These are phyloP conservation scores for Phytopythium vexans DNA, from an alignment of 352 stramenopile species.

Conservation along the genomic window DNA sequence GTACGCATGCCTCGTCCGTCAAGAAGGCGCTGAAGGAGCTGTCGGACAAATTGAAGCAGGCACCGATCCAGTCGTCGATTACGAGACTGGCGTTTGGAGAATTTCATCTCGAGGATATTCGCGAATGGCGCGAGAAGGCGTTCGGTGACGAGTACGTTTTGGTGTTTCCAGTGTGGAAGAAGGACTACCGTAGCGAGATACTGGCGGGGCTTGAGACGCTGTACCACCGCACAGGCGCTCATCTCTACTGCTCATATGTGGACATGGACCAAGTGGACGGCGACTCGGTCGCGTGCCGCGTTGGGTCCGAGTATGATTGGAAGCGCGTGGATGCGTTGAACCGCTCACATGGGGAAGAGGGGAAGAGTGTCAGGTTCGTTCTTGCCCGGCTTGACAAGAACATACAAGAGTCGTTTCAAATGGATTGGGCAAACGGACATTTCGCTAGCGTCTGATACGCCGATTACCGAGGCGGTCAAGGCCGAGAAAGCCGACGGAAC, in stretches of 20 bases:
- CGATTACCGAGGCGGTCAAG: not conserved
- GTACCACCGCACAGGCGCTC: conserved; percentile 33
- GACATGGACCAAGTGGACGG: conserved; percentile 27
- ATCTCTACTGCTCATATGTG: conserved; percentile 56
- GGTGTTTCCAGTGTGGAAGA: conserved; percentile 79
- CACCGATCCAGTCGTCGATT: too few species aligned
- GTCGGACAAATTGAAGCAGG: too few species aligned
- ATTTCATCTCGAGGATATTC: conserved; percentile 84
- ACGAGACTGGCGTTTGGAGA: conserved; percentile 89
- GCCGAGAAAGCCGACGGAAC: not conserved
- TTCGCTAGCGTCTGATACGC: not conserved
- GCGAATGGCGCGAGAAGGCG: conserved; percentile 68
- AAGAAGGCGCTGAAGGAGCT: conserved; percentile 25
- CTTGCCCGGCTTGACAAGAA: too few species aligned
- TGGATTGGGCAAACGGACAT: too few species aligned
- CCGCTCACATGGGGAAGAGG: conserved; percentile 84
- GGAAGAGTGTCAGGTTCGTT: too few species aligned
- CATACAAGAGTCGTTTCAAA: too few species aligned
- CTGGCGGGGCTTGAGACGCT: conserved; percentile 55
- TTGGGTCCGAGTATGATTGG: conserved; percentile 44
- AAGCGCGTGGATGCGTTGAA: conserved; percentile 28
- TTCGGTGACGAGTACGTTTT: conserved; percentile 51
- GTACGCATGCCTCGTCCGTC: conserved; percentile 27
- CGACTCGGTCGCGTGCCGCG: conserved; percentile 13
- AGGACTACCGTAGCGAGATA: conserved; percentile 58